Conservation (phyloP, 495 filamentous ascomycete genomes). For the Podospora anserina region DNA sequence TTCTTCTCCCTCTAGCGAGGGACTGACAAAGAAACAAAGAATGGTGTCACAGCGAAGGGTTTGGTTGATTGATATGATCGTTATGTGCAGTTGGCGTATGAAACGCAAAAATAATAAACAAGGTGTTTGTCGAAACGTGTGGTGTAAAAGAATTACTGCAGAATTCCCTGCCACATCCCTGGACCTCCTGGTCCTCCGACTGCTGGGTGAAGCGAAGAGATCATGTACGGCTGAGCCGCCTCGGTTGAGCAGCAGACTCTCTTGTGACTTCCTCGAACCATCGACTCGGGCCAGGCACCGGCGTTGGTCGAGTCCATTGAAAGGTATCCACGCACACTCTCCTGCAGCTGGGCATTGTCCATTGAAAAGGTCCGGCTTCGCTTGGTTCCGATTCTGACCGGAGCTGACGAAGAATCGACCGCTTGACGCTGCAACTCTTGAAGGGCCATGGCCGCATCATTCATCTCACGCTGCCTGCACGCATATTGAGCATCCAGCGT, state of each 20-base stretch:
- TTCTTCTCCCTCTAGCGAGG: slow-evolving; percentile 13
- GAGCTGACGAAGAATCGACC: slow-evolving; percentile 35
- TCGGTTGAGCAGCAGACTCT: slow-evolving; percentile 58
- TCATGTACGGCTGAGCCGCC: slow-evolving; percentile 30
- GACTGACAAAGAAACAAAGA: slow-evolving; percentile 26
- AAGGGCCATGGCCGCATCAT: slow-evolving; percentile 64
- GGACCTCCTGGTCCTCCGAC: slow-evolving; percentile 48
- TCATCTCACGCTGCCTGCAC: slow-evolving; percentile 35
- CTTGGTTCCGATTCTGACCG: slow-evolving; percentile 49
- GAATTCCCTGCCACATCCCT: slow-evolving; percentile 60
- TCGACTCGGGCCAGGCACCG: slow-evolving; percentile 38
- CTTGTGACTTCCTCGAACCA: slow-evolving; percentile 48
- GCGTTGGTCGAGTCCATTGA: slow-evolving; percentile 24
- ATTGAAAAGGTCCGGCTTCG: slow-evolving; percentile 67
- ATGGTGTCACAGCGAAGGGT: slow-evolving; percentile 29
- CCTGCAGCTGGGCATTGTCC: slow-evolving; percentile 60
- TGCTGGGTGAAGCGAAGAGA: slow-evolving; percentile 39
- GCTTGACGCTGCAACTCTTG: slow-evolving; percentile 56
- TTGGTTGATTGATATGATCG: slow-evolving; percentile 6
- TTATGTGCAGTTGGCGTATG: slow-evolving; percentile 23
- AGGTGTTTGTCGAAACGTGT: slow-evolving; percentile 3
- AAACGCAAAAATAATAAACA: slow-evolving; percentile 22
- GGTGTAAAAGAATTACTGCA: slow-evolving; percentile 34
- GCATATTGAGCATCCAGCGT: slow-evolving; percentile 37
- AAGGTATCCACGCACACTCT: slow-evolving; percentile 67